These are phyloP conservation scores for Entoloma clypeatum DNA, from an alignment of 1,284 basidiomycete genomes.

Conservation along the genomic window DNA sequence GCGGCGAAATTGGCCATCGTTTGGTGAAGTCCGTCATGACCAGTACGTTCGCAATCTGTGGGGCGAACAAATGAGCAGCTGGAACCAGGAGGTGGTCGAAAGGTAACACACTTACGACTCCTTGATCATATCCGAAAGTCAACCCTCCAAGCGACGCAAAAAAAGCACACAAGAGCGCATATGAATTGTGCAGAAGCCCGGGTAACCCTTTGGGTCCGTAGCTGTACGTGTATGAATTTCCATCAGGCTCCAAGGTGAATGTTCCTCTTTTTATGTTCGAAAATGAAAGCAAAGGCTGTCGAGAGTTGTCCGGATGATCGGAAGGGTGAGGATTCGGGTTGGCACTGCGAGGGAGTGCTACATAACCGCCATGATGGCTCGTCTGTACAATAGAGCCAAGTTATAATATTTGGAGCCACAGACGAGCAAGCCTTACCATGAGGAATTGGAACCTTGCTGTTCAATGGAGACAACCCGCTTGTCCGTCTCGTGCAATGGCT, in stretches of 20 bases:
- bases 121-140: constrained; percentile 77
- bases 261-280: constrained; percentile 21
- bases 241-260: constrained; percentile 35
- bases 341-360: constrained; percentile 14
- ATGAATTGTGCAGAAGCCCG: constrained; percentile 62
- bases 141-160: constrained; percentile 77
- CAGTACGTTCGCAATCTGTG: constrained; percentile 70
- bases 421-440: too few species aligned
- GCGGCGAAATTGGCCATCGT: constrained; percentile 64
- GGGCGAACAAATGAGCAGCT: constrained; percentile 14
- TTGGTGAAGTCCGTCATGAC: constrained; percentile 73
- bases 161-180: constrained; percentile 58
- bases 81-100: not conserved
- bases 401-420: too few species aligned
- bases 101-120: constrained; percentile 40
- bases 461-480: too few species aligned
- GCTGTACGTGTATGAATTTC: constrained; percentile 55
- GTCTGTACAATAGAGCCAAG: constrained; percentile 9
- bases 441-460: too few species aligned
- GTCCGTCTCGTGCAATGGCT: too few species aligned
- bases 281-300: constrained; percentile 12
- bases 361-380: constrained; percentile 16
- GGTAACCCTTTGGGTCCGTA: constrained; percentile 64
- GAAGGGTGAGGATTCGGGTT: constrained; percentile 6
- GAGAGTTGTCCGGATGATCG: not conserved